Evolutionary conservation across 2,329 filamentous ascomycete species (phyloP).

Genomic region (Trichoderma simmonsii): DNA sequence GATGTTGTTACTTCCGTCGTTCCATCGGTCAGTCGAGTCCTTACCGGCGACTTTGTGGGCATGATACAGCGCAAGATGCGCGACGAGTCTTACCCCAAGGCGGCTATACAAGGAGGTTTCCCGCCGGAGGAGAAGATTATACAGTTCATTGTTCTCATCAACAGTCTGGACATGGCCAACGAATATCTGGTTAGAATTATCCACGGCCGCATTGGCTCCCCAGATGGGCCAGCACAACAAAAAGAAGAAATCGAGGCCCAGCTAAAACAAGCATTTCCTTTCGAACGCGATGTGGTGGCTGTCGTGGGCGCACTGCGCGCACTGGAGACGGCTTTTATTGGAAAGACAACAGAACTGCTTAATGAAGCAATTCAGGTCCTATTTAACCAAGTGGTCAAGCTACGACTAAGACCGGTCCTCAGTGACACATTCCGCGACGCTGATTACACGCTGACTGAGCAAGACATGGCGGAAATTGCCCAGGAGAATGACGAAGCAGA

Average conservation of each 20-base stretch:
- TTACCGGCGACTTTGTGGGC: slow-evolving; percentile 86
- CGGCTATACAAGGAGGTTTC: slow-evolving; percentile 71
- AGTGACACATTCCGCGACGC: slow-evolving; percentile 87
- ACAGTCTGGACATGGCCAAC: slow-evolving; percentile 88
- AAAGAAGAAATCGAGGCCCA: slow-evolving; percentile 38
- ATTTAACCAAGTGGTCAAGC: slow-evolving; percentile 83
- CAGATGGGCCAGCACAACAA: slow-evolving; percentile 37
- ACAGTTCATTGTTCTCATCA: slow-evolving; percentile 87
- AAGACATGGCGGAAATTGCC: slow-evolving; percentile 56
- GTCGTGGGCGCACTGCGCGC: slow-evolving; percentile 66
- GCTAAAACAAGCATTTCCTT: slow-evolving; percentile 70
- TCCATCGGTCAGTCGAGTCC: slow-evolving; percentile 73
- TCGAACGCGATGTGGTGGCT: slow-evolving; percentile 68
- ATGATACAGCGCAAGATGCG: slow-evolving; percentile 99
- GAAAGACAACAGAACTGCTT: slow-evolving; percentile 78
- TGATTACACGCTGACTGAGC: slow-evolving; percentile 72
- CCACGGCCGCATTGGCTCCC: slow-evolving; percentile 56
- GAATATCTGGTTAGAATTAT: slow-evolving; percentile 91
- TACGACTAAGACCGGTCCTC: slow-evolving; percentile 78
- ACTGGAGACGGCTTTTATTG: slow-evolving; percentile 68
- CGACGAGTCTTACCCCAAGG: slow-evolving; percentile 87
- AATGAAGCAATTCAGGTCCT: slow-evolving; percentile 81
- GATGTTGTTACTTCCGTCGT: slow-evolving; percentile 74
- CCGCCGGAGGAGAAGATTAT: slow-evolving; percentile 88
- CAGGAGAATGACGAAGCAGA: slow-evolving; percentile 53